These are phyloP conservation scores for Przewalskia tangutica DNA, from an alignment of 257 asterid species.

Conservation along the genomic window DNA sequence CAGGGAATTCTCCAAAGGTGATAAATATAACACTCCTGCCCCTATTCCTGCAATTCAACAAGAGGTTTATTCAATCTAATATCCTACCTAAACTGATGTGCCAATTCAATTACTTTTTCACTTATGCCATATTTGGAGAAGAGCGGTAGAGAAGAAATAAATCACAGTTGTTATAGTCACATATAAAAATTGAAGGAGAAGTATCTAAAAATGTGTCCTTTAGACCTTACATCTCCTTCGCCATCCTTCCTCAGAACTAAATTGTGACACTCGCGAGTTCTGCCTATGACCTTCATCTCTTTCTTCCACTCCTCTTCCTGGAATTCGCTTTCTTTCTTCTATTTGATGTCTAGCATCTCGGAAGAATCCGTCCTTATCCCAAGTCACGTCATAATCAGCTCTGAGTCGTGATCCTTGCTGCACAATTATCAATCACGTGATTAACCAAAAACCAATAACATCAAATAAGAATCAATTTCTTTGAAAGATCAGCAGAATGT, in stretches of 20 bases:
- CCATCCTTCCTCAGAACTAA: constrained; percentile 52
- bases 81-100: neutral
- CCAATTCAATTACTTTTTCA: neutral
- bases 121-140: neutral
- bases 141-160: neutral
- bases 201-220: neutral
- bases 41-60: constrained; percentile 3
- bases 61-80: neutral
- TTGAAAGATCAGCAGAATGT: neutral
- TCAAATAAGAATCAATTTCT: neutral
- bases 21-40: neutral
- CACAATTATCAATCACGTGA: constrained; percentile 16
- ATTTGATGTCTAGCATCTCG: constrained; percentile 35
- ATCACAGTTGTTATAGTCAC: neutral
- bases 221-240: constrained; percentile 70
- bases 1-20: neutral
- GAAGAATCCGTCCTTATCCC: constrained; percentile 77
- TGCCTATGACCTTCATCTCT: constrained; percentile 40
- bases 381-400: constrained; percentile 78
- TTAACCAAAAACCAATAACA: neutral
- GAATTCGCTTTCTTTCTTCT: constrained; percentile 49
- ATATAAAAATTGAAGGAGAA: neutral
- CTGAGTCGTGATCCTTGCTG: constrained; percentile 90
- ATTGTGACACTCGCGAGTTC: constrained; percentile 28
- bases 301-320: constrained; percentile 28